Percentiles rank a stretch among this genome's conserved stretches.
phyloP scores from a whole-genome alignment of 106 monocot genomes.

The Dendrobium huoshanense region DNA sequence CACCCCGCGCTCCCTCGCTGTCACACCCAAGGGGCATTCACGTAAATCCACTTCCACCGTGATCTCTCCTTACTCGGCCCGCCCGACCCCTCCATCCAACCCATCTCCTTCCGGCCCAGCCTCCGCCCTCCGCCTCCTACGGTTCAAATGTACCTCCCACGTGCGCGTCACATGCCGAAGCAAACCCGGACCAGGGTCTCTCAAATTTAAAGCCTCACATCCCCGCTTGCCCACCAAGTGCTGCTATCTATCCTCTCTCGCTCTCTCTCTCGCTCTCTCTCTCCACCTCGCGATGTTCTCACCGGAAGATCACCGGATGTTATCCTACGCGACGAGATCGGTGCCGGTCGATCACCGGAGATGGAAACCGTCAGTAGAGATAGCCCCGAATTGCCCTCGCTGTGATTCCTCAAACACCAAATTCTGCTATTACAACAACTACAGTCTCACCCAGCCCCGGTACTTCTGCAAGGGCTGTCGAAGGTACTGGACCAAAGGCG shows the following conservation, averaged over 20 bases:
- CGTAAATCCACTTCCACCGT: background rate
- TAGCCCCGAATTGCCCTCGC: slow-evolving; percentile 42
- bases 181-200: background rate
- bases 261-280: background rate
- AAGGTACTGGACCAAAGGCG: slow-evolving; percentile 29
- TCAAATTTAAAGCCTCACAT: slow-evolving; percentile 10
- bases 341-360: background rate
- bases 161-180: slow-evolving; percentile 7
- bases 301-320: background rate
- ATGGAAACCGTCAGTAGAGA: slow-evolving; percentile 46
- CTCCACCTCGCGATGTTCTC: background rate
- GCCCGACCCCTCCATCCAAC: background rate
- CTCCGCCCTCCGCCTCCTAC: slow-evolving; percentile 2
- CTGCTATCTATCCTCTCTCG: background rate
- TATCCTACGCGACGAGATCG: slow-evolving; percentile 7
- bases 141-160: slow-evolving; percentile 2
- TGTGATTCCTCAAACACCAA: slow-evolving; percentile 48
- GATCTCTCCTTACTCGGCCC: background rate
- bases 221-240: background rate
- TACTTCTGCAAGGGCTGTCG: slow-evolving; percentile 35
- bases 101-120: slow-evolving; percentile 1
- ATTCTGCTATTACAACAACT: slow-evolving; percentile 56
- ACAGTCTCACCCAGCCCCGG: slow-evolving; percentile 40
- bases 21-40: background rate
- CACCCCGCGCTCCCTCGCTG: background rate